Evolutionary conservation across 192 early-diverging fungal species (phyloP).

Genomic region (Coemansia sp.): DNA sequence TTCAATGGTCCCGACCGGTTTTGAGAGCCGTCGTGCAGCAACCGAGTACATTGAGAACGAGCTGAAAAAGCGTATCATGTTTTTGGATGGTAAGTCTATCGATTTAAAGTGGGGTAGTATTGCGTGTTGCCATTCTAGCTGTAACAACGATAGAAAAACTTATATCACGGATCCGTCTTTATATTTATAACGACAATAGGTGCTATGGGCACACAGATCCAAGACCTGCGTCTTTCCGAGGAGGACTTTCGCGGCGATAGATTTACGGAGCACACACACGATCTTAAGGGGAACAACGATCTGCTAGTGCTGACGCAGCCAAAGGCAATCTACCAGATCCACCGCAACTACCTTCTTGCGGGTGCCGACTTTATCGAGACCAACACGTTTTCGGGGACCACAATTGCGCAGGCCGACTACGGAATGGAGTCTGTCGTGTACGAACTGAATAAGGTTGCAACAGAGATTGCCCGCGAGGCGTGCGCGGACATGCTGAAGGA

Average conservation of each 20-base stretch:
- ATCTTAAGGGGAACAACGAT: slow-evolving; percentile 96
- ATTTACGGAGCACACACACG: slow-evolving; percentile 81
- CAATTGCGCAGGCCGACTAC: slow-evolving; percentile 93
- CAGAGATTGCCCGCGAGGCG: slow-evolving; percentile 81
- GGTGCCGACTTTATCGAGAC: slow-evolving; percentile 94
- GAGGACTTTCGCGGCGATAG: slow-evolving; percentile 82
- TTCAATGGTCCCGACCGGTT: slow-evolving; percentile 40
- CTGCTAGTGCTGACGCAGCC: slow-evolving; percentile 89
- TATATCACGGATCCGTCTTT: background rate
- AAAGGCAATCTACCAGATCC: slow-evolving; percentile 85
- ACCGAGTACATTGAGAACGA: slow-evolving; percentile 72
- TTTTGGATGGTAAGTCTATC: slow-evolving; percentile 75
- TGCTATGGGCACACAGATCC: slow-evolving; percentile 95
- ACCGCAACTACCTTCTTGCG: slow-evolving; percentile 86
- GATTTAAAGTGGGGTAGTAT: no score
- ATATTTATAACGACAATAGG: slow-evolving; percentile 17
- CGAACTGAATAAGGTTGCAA: slow-evolving; percentile 88
- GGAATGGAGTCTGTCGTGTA: slow-evolving; percentile 82
- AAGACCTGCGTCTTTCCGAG: slow-evolving; percentile 77
- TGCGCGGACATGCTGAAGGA: slow-evolving; percentile 75
- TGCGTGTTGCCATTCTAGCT: no score
- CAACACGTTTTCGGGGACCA: slow-evolving; percentile 93
- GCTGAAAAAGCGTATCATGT: slow-evolving; percentile 86
- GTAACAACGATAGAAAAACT: background rate
- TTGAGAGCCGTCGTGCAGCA: slow-evolving; percentile 46